Base-by-base conservation (phyloP, 2,329 filamentous ascomycete genomes). In the Apiospora phragmitis region DNA sequence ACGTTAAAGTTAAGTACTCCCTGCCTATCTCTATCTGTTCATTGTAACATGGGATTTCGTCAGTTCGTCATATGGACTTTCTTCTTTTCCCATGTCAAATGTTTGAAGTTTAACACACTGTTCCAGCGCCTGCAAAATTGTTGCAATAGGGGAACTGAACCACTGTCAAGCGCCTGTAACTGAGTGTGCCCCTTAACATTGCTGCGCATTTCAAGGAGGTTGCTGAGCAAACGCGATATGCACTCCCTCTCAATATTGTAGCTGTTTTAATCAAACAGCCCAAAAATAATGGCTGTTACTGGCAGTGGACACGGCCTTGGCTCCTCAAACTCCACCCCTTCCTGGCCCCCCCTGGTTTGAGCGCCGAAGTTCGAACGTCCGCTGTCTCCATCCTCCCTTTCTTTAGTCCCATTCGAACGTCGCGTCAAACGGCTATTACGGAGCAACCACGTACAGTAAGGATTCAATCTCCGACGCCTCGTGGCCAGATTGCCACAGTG, bases 401-500 rank as follows among this genome's bases (percentile, higher is more conserved):
- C 35, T 62, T 62, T 38, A 38, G 32, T 38, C 55, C 55, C 55
- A 62, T 62, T 62, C 18, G 55, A 38, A 62, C 21, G 55, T 62
- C 55, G 55, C 55, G 32, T 62, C 55, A 62, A 62, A 62, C 55
- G 55, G 55, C 55, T 62, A 62, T 62, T 62, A 62, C 55, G 55
- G 55, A 62, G 55, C 32, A 62, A 62, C 55, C 55, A 62, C 32
- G 55, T 62, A 62, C 55, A 62, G 55, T 62, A 38, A 62, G 55
- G 55, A 62, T 62, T 62, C 55, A 62, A 38, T 62, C 32, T 62
- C 55, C 55, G 55, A 62, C 55, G 21, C 55, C 55, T 62, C 55
- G 32, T 62, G 55, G 55, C 55, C 55, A 62, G 55, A 62, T 62
- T 62, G 21, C 55, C 55, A 62, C 55, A 62, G 55, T 62, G 55